A percentile compares a stretch with the other conserved stretches of the same genome.
Evolutionary conservation across 305 asterid species (phyloP).

Genomic region (Rubia peregrina): DNA sequence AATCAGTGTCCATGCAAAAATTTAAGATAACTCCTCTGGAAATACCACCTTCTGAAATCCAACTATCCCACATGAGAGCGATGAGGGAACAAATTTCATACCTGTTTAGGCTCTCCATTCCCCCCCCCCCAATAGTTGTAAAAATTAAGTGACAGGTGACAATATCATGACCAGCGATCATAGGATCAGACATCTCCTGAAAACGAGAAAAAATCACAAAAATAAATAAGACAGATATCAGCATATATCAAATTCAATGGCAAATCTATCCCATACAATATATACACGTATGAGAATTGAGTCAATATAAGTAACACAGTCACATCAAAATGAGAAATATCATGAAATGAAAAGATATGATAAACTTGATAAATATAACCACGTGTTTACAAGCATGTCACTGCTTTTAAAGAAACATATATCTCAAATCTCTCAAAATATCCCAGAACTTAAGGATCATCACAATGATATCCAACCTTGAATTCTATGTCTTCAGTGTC

Average conservation of each 20-base stretch:
- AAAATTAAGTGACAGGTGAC: constrained; percentile 90
- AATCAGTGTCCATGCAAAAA: not conserved
- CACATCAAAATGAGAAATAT: too few relatives aligned
- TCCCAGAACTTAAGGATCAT: constrained; percentile 84
- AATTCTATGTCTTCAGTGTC: constrained; percentile 59
- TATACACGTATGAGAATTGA: not conserved
- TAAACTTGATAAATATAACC: too few relatives aligned
- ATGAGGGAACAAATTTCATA: constrained; percentile 11
- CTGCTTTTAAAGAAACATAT: too few relatives aligned
- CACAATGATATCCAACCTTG: constrained; percentile 92
- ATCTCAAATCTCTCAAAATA: constrained; percentile 71
- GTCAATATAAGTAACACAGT: not conserved
- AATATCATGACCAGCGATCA: constrained; percentile 58
- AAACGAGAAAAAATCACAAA: constrained; percentile 19
- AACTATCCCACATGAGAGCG: not conserved
- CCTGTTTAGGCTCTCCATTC: constrained; percentile 97
- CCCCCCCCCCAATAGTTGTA: constrained; percentile 92
- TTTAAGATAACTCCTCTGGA: too few relatives aligned
- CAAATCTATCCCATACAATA: constrained; percentile 1
- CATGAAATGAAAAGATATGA: too few relatives aligned
- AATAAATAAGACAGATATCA: constrained; percentile 11
- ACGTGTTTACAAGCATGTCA: too few relatives aligned
- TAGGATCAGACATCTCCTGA: constrained; percentile 75
- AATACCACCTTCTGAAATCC: not conserved
- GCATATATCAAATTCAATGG: constrained; percentile 1